Base-by-base conservation (phyloP, 345 rosid species). In the Eucalyptus cladocalyx region DNA sequence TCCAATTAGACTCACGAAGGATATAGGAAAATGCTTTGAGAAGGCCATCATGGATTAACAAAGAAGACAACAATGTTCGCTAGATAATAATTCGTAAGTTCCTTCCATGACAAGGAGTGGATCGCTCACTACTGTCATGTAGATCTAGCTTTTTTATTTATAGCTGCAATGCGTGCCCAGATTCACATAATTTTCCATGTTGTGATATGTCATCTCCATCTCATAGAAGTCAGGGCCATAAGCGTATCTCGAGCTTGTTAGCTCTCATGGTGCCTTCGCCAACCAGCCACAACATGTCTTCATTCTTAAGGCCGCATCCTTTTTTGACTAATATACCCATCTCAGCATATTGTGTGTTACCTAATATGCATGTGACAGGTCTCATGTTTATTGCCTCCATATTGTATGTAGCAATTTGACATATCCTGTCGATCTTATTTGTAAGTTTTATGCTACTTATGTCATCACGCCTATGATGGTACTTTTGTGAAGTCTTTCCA, bases 271-370 rank as follows among this genome's bases (percentile, higher is more conserved):
- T 60, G 32, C 69, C 69, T 28, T 60, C 30, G 69, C 69, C 9
- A 28, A 28, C 21, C 0, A 50, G 8, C 53, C 53, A 16, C 53
- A 50, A 50, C 1, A 50, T 50, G 53, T 50, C 53, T 50, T 50
- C 2, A 0, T 17, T 50, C 54, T 16, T 50, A 6, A 50, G 53
- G 1, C 21, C 2, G 21, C 53, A 50, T 50, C 19, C 19, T 50
- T 1, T 0, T 50, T 50, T 0, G 4, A 50, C 21, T 17, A 16
- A 50, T 50, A 17, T 1, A 17, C 53, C 53, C 2, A 1, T 50
- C 8, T 16, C 2, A 19, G 60, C 8, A 3, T 51, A 0, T 17
- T 51, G 21, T 0, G 8, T 21, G 60, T 54, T 54, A 19, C 60
- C 60, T 54, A 54, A 21, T 54, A 21, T 54, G 60, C 60, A 6